A percentile compares a stretch with the other conserved stretches of the same genome.
These are phyloP conservation scores for Zymoseptoria pseudotritici DNA, from an alignment of 2,329 filamentous ascomycete genomes.

Conservation along the genomic window DNA sequence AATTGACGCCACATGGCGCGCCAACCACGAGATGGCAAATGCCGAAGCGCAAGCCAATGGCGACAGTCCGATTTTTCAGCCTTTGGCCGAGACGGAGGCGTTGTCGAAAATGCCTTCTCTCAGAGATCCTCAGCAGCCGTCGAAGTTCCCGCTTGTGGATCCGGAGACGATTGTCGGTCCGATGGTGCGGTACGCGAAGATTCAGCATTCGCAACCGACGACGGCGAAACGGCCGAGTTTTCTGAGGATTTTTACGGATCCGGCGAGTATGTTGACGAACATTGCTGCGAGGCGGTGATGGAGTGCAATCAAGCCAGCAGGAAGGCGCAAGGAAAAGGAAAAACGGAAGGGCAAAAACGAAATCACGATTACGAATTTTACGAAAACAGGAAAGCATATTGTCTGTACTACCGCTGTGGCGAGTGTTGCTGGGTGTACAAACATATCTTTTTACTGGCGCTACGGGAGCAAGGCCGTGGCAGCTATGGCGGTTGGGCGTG, in stretches of 20 bases:
- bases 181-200: conserved; percentile 55
- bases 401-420: not conserved
- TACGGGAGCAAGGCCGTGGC: not conserved
- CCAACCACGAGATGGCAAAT: conserved; percentile 56
- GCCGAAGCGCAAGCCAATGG: conserved; percentile 29
- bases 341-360: not conserved
- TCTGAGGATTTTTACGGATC: conserved; percentile 30
- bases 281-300: not conserved
- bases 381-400: not conserved
- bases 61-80: conserved; percentile 34
- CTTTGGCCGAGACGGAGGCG: conserved; percentile 42
- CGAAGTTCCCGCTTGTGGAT: conserved; percentile 81
- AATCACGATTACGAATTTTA: not conserved
- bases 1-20: conserved; percentile 68
- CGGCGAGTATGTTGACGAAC: conserved; percentile 3
- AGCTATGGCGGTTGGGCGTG: not conserved
- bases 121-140: conserved; percentile 57
- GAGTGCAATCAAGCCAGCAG: not conserved
- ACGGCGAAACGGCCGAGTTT: conserved; percentile 25
- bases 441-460: not conserved
- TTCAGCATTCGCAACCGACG: conserved; percentile 22
- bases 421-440: not conserved
- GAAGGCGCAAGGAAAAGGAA: not conserved
- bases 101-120: conserved; percentile 62
- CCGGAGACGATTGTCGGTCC: conserved; percentile 91